These are phyloP conservation scores for Aspergillus carlsbadensis DNA, from an alignment of 495 filamentous ascomycete species.

Conservation along the genomic window DNA sequence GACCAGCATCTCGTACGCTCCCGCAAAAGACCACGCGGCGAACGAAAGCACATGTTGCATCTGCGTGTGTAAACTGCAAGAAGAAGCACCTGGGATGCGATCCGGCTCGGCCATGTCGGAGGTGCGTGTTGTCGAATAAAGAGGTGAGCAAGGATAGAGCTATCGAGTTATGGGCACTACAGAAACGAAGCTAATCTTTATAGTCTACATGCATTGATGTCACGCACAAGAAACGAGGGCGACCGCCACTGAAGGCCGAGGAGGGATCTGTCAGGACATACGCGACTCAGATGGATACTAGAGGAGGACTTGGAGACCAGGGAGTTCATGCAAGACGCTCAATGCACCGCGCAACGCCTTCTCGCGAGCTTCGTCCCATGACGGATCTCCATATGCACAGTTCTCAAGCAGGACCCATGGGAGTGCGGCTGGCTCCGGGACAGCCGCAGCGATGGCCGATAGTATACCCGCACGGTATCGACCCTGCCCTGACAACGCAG, in stretches of 20 bases:
- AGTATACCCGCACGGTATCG: constrained; percentile 36
- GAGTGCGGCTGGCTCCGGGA: constrained; percentile 22
- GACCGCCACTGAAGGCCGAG: constrained; percentile 89
- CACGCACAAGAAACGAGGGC: constrained; percentile 92
- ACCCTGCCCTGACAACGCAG: constrained; percentile 29
- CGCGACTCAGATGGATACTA: constrained; percentile 31
- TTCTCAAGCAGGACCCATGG: constrained; percentile 23
- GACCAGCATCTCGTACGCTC: constrained; percentile 30
- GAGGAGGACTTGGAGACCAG: constrained; percentile 26
- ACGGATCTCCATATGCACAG: constrained; percentile 39
- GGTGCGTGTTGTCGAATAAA: constrained; percentile 63
- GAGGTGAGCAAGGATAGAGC: constrained; percentile 47
- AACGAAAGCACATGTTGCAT: constrained; percentile 93
- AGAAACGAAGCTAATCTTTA: constrained; percentile 1
- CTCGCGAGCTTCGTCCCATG: constrained; percentile 45
- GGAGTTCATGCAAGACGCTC: constrained; percentile 28
- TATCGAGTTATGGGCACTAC: too few relatives aligned
- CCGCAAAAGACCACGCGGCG: constrained; percentile 70
- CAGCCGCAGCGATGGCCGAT: constrained; percentile 40
- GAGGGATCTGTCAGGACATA: constrained; percentile 44
- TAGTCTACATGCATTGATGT: constrained; percentile 86
- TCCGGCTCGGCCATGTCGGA: constrained; percentile 59
- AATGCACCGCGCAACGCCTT: constrained; percentile 41
- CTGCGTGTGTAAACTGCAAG: constrained; percentile 96
- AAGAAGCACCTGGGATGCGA: constrained; percentile 88